phyloP scores from a whole-genome alignment of 495 filamentous ascomycete genomes.

The Collariella sp. region DNA sequence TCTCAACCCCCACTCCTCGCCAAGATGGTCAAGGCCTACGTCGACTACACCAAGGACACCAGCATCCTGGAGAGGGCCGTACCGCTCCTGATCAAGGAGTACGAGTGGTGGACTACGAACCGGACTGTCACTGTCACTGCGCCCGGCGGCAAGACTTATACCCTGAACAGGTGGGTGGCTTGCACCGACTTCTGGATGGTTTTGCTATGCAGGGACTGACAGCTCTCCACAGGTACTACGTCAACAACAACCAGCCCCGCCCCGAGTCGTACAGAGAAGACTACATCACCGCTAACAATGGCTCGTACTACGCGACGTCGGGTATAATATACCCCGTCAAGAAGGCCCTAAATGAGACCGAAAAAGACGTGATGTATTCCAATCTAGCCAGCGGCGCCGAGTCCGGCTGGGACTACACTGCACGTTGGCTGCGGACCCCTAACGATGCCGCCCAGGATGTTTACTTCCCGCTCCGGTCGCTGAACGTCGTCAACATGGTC shows the following conservation, averaged over 20 bases:
- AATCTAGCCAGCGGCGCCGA: constrained; percentile 44
- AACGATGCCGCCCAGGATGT: constrained; percentile 37
- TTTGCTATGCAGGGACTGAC: too few species aligned
- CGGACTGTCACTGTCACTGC: constrained; percentile 31
- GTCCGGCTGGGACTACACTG: constrained; percentile 41
- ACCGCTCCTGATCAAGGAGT: constrained; percentile 41
- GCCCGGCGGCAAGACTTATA: constrained; percentile 28
- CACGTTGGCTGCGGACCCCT: constrained; percentile 34
- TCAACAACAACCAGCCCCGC: constrained; percentile 42
- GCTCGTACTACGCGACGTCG: constrained; percentile 35
- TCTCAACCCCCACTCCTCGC: constrained; percentile 43
- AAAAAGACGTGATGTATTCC: constrained; percentile 35
- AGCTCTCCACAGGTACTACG: constrained; percentile 28
- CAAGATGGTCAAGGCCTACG: constrained; percentile 41
- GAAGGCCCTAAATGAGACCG: constrained; percentile 29
- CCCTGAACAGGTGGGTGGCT: constrained; percentile 33
- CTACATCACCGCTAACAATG: constrained; percentile 39
- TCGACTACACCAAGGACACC: constrained; percentile 44
- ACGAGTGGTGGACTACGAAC: constrained; percentile 40
- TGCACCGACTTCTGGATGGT: too few species aligned
- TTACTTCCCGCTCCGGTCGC: constrained; percentile 44
- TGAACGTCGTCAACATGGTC: constrained; percentile 34
- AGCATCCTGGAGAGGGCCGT: constrained; percentile 38
- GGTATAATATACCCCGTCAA: constrained; percentile 43
- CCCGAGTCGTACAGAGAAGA: constrained; percentile 45